Evolutionary conservation across 345 rosid genomes (phyloP), one percentile per base, ranked within the genome.

Genomic region (Aurinia saxatilis): DNA sequence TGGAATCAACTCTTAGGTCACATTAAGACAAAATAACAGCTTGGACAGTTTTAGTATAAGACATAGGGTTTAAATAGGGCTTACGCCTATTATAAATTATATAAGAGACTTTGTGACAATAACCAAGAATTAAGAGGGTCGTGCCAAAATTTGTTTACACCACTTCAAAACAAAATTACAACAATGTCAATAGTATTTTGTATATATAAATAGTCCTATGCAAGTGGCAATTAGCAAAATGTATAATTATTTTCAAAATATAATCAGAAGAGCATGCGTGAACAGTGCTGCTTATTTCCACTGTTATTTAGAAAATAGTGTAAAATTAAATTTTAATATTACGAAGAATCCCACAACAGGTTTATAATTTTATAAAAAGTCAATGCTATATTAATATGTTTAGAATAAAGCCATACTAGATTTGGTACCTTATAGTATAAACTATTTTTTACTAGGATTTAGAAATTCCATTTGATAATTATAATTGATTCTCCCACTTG

Each of bases 401-500:
- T 38, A 37, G 37, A 4, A 37, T 18, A 40, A 31, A 14, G 11
- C 10, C 14, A 8, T 64, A 42, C 45, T 53, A 54, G 17, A 44
- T 14, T 23, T 65, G 47, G 47, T 44, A 44, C 46, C 6, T 27
- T 27, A 65, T 21, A 4, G n/a, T 44, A 5, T 30, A 51, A 59
- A 51, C 6, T 34, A 16, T 17, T 29, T n/a, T 48, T 52, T 52
- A 52, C 40, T 51, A 51, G 1, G 34, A 25, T 27, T 23, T 25
- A 15, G 1, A 68, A 68, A 60, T 35, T 30, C 12, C 5, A 8
- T 5, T 17, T n/a, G 41, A 46, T n/a, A 58, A 38, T 39, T 50
- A 13, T n/a, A 47, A 27, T 46, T 62, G 58, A 63, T 37, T 27
- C 60, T 49, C 41, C 48, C 13, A 41, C 59, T 70, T 39, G 65